Evolutionary conservation across 2,329 filamentous ascomycete genomes (phyloP), one percentile per base, ranked within the genome.

Genomic region (Aspergillus vadensis): DNA sequence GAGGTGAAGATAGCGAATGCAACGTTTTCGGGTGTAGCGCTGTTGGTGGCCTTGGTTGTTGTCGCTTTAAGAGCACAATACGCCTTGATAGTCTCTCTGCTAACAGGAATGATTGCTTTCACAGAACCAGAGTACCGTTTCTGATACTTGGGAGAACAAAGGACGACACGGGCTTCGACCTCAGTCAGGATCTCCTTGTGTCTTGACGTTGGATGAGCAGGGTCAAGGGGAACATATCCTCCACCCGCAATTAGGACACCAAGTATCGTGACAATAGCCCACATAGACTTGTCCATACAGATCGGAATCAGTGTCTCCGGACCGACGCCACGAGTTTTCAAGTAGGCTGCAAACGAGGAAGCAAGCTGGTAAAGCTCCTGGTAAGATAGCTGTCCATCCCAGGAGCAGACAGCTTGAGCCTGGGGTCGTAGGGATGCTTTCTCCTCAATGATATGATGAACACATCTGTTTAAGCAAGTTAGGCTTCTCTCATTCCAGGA

Each of bases 1-100:
- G 75, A 77, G 0, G 75, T 77, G 48, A 77, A 77, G 2, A 77
- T 65, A 1, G 71, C 69, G 48, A 76, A 76, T 4, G 73, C 70
- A 68, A 72, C 69, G 51, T 72, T 72, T 23, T 69, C 67, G 1
- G 71, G 65, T 0, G 59, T 63, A 15, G 66, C 63, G 2, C 56
- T 51, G 3, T 44, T 36, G 19, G 55, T 51, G 5, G 5, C 9
- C 15, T 58, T 59, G 14, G 43, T n/a, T 15, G 52, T 44, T 3
- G 59, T 43, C 17, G 65, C 66, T 12, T 17, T 44, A 36, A 70
- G 56, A 5, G 65, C 63, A 4, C 65, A 64, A 47, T 69, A 72
- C 5, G 67, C 70, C 52, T 64, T 71, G 39, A 77, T 65, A 0
- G 68, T 72, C 12, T 72, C 69, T 19, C 69, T 69, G 59, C 72